Evolutionary conservation across 192 early-diverging fungal genomes (phyloP).

Genomic region (Gaertneriomyces sp.): DNA sequence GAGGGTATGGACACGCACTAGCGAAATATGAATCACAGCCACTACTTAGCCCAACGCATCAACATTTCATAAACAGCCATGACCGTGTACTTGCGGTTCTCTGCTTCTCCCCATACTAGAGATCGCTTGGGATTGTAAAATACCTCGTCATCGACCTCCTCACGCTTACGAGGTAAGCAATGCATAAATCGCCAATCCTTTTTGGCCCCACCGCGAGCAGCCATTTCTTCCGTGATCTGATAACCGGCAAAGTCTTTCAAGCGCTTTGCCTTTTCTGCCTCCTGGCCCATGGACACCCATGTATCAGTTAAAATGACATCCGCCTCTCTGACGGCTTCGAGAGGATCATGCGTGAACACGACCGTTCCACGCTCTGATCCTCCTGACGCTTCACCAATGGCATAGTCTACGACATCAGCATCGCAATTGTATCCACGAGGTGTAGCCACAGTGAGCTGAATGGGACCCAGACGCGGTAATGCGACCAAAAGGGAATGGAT

Average conservation of each 20-base stretch:
- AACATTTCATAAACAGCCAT: constrained; percentile 70
- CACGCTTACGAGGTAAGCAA: constrained; percentile 91
- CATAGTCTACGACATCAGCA: constrained; percentile 64
- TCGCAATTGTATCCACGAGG: constrained; percentile 79
- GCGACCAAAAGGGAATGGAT: constrained; percentile 85
- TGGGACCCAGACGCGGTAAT: constrained; percentile 77
- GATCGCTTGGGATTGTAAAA: constrained; percentile 89
- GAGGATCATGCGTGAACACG: constrained; percentile 63
- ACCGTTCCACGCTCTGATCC: constrained; percentile 32
- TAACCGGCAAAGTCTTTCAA: constrained; percentile 81
- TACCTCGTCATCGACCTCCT: constrained; percentile 95
- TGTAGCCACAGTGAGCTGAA: constrained; percentile 77
- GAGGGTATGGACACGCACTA: no score
- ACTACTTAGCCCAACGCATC: constrained; percentile 31
- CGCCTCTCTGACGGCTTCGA: constrained; percentile 72
- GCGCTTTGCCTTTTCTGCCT: constrained; percentile 80
- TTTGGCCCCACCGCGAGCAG: constrained; percentile 69
- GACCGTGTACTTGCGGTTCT: constrained; percentile 99
- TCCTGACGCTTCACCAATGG: constrained; percentile 56
- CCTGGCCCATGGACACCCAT: constrained; percentile 99
- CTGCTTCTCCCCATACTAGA: constrained; percentile 93
- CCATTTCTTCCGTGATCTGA: constrained; percentile 82
- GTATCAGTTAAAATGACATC: constrained; percentile 97
- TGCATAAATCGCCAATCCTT: constrained; percentile 97
- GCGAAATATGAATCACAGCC: not conserved